phyloP scores from a whole-genome alignment of 345 rosid genomes.

The Murraya koenigii region DNA sequence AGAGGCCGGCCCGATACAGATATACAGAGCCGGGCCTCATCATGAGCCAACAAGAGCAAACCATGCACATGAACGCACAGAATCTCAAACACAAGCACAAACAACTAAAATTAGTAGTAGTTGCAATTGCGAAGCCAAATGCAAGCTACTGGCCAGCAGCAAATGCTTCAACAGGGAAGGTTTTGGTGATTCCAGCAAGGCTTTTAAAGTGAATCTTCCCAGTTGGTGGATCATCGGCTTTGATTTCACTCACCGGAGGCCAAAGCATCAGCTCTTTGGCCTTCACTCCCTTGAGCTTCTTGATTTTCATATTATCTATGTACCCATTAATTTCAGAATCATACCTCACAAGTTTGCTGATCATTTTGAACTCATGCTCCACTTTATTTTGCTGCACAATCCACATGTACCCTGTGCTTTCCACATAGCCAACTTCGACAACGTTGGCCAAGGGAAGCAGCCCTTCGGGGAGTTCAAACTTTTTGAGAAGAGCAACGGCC shows the following conservation, averaged over 20 bases:
- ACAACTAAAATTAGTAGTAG: neutral
- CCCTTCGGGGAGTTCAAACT: slow-evolving; percentile 42
- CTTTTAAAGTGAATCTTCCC: slow-evolving; percentile 57
- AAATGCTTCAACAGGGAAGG: slow-evolving; percentile 49
- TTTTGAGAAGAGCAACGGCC: slow-evolving; percentile 25
- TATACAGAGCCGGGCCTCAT: too few species aligned
- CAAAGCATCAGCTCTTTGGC: slow-evolving; percentile 62
- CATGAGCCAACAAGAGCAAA: too few species aligned
- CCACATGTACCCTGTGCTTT: slow-evolving; percentile 50
- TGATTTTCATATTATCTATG: slow-evolving; percentile 35
- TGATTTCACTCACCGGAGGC: slow-evolving; percentile 52
- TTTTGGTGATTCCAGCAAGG: slow-evolving; percentile 53
- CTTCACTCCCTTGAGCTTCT: slow-evolving; percentile 60
- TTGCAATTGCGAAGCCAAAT: neutral
- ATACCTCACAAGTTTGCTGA: slow-evolving; percentile 41
- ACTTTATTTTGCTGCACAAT: slow-evolving; percentile 43
- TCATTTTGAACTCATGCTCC: slow-evolving; percentile 48
- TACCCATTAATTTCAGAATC: slow-evolving; percentile 36
- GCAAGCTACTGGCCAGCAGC: slow-evolving; percentile 20
- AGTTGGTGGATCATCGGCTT: slow-evolving; percentile 24
- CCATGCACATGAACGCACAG: too few species aligned
- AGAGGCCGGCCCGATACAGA: too few species aligned
- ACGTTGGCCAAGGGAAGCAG: slow-evolving; percentile 42
- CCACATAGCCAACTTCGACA: slow-evolving; percentile 42
- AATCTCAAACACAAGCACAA: too few species aligned